A percentile compares a stretch with the other conserved stretches of the same genome.
These are phyloP conservation scores for Scortechinia acanthostroma DNA, from an alignment of 2,329 filamentous ascomycete species.

Conservation along the genomic window DNA sequence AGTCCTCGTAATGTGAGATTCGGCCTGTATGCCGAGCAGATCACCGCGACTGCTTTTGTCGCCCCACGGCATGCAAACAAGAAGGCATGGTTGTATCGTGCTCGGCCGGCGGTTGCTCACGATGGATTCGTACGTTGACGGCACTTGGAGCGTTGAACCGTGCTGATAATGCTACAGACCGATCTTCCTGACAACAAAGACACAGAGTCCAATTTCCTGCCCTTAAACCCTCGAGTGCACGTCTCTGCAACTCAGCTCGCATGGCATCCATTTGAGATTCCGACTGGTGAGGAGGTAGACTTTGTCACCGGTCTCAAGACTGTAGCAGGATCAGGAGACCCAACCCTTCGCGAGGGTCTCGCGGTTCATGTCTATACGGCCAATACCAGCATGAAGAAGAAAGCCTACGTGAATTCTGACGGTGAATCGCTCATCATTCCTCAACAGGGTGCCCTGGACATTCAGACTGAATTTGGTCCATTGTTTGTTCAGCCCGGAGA, in stretches of 20 bases:
- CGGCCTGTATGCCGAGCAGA: slow-evolving; percentile 1
- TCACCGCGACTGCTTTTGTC: slow-evolving; percentile 1
- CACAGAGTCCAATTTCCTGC: slow-evolving; percentile 33
- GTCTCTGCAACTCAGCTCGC: slow-evolving; percentile 34
- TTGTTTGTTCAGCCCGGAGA: slow-evolving; percentile 63
- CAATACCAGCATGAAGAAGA: slow-evolving; percentile 34
- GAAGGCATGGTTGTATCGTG: neutral
- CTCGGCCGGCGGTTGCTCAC: neutral
- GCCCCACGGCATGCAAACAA: slow-evolving; percentile 1
- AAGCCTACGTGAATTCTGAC: slow-evolving; percentile 47
- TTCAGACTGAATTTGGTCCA: slow-evolving; percentile 62
- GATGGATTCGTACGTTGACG: slow-evolving; percentile 14
- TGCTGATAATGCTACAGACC: slow-evolving; percentile 7
- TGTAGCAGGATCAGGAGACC: slow-evolving; percentile 38
- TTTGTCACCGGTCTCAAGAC: slow-evolving; percentile 38
- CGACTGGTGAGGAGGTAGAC: slow-evolving; percentile 20
- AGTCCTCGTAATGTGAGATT: slow-evolving; percentile 4
- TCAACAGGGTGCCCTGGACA: slow-evolving; percentile 57
- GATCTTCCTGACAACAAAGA: slow-evolving; percentile 18
- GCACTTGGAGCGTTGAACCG: slow-evolving; percentile 21
- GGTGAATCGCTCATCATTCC: slow-evolving; percentile 62
- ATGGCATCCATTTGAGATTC: slow-evolving; percentile 33
- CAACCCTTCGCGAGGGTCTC: slow-evolving; percentile 36
- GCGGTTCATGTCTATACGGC: slow-evolving; percentile 38
- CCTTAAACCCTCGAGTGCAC: slow-evolving; percentile 34